Conservation (phyloP, 108 stramenopile species). For the Cyclotella choctawhatcheeana region DNA sequence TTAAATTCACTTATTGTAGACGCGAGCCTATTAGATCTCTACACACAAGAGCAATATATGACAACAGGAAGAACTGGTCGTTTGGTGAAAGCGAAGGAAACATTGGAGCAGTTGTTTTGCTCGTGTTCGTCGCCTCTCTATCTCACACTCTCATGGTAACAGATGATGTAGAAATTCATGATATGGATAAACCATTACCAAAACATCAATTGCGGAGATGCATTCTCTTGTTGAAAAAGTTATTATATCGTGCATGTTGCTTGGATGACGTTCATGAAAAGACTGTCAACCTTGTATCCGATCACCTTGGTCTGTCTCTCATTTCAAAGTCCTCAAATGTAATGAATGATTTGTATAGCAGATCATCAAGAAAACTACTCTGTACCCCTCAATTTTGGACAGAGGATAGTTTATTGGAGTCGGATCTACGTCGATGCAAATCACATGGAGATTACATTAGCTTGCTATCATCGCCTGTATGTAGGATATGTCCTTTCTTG, state of each 20-base stretch:
- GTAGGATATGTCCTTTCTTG: constrained; percentile 81
- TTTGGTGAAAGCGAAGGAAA: constrained; percentile 45
- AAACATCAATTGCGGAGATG: constrained; percentile 81
- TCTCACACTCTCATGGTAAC: constrained; percentile 85
- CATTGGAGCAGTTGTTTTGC: constrained; percentile 64
- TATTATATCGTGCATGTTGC: constrained; percentile 79
- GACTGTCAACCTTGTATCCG: constrained; percentile 28
- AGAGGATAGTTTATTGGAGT: constrained; percentile 74
- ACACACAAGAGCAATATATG: constrained; percentile 8
- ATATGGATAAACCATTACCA: constrained; percentile 80
- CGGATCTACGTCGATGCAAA: constrained; percentile 70
- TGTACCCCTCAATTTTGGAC: constrained; percentile 85
- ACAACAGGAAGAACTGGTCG: constrained; percentile 15
- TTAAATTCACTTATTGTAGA: constrained; percentile 2
- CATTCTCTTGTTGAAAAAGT: constrained; percentile 77
- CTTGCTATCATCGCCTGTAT: constrained; percentile 68
- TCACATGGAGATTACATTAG: constrained; percentile 62
- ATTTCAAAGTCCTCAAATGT: constrained; percentile 61
- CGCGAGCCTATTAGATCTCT: constrained; percentile 41
- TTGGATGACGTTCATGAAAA: constrained; percentile 52
- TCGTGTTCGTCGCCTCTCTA: constrained; percentile 67
- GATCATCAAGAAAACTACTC: constrained; percentile 83
- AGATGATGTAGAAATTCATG: constrained; percentile 90
- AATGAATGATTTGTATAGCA: constrained; percentile 83
- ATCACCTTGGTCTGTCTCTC: constrained; percentile 78